These are phyloP conservation scores for Lavandula angustifolia DNA, from an alignment of 257 asterid species.

Conservation along the genomic window DNA sequence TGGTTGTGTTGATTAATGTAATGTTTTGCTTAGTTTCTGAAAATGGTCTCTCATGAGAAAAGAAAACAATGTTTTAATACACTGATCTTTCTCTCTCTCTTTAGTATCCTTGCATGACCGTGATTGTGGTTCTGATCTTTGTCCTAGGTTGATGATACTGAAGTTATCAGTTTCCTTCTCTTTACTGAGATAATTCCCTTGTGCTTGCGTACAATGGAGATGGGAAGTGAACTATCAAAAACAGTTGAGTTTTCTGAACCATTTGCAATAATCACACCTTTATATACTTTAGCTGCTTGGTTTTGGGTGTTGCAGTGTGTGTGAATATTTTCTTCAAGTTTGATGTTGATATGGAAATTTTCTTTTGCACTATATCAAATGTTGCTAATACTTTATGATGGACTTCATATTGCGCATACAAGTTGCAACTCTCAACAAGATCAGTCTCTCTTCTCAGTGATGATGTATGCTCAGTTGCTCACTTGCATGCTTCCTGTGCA, in stretches of 20 bases:
- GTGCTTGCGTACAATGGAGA: conserved; percentile 96
- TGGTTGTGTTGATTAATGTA: not conserved
- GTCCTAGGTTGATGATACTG: conserved; percentile 85
- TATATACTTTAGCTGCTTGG: conserved; percentile 9
- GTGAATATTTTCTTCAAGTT: not conserved
- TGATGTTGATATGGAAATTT: not conserved
- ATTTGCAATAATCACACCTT: conserved; percentile 6
- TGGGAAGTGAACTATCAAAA: conserved; percentile 94
- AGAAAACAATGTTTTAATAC: not conserved
- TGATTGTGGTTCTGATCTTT: conserved; percentile 9
- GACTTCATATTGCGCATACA: not conserved
- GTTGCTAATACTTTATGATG: conserved; percentile 5
- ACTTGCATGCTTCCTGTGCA: not conserved
- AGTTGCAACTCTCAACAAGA: not conserved
- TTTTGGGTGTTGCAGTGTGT: not conserved
- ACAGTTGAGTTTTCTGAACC: conserved; percentile 41
- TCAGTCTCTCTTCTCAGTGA: not conserved
- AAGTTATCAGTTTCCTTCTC: conserved; percentile 85
- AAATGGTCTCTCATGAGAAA: not conserved
- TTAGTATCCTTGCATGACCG: conserved; percentile 13
- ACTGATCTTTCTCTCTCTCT: not conserved
- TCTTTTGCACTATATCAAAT: not conserved
- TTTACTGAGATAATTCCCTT: conserved; percentile 91
- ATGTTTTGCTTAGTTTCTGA: not conserved
- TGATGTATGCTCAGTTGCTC: not conserved